Percentiles rank a stretch among this genome's conserved stretches.
phyloP scores from a whole-genome alignment of 1,284 basidiomycete genomes.

The Cerrena zonata region DNA sequence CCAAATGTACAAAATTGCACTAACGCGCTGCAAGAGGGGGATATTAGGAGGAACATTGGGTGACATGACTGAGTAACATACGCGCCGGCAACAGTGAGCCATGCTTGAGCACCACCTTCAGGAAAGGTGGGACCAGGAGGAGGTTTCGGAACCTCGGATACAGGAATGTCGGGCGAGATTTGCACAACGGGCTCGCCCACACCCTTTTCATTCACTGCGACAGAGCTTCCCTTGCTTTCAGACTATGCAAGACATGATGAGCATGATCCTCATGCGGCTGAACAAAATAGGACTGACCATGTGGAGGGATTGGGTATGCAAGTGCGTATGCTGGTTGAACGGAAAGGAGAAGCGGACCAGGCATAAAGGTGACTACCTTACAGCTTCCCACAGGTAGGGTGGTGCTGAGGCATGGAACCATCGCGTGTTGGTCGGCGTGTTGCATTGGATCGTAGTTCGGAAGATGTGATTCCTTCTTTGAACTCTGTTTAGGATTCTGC shows the following conservation, averaged over 20 bases:
- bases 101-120: background rate
- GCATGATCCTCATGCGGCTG: too few species aligned
- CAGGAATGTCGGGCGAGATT: background rate
- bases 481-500: background rate
- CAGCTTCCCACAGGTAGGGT: too few species aligned
- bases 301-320: too few species aligned
- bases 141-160: background rate
- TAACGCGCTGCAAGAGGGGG: slow-evolving; percentile 2
- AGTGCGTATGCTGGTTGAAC: too few species aligned
- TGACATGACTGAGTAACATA: background rate
- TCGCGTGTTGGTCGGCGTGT: too few species aligned
- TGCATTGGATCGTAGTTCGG: background rate
- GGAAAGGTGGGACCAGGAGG: background rate
- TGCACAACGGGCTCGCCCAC: background rate
- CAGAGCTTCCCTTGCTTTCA: background rate
- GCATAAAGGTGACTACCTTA: too few species aligned
- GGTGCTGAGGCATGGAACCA: too few species aligned
- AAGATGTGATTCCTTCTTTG: background rate
- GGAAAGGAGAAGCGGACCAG: too few species aligned
- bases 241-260: background rate
- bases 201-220: background rate
- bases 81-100: slow-evolving; percentile 1
- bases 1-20: slow-evolving; percentile 1
- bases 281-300: too few species aligned
- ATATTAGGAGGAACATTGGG: background rate